These are phyloP conservation scores for Crithidia expoeki DNA, from an alignment of 208 protist species.

Conservation along the genomic window DNA sequence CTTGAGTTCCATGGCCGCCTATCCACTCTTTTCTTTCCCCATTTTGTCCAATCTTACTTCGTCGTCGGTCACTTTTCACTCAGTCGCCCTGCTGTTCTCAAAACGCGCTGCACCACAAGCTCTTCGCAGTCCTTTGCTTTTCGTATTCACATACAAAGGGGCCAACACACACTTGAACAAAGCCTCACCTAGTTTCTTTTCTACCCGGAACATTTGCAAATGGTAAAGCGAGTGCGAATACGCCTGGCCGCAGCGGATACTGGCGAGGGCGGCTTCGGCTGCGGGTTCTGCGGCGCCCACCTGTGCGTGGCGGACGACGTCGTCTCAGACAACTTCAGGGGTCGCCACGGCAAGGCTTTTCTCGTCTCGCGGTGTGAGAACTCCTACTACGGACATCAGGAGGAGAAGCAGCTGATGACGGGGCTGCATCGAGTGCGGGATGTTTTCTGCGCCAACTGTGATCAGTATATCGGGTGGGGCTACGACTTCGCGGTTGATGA, in stretches of 20 bases:
- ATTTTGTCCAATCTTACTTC: no score
- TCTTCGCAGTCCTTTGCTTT: no score
- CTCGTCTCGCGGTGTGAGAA: conserved; percentile 80
- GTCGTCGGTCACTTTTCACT: no score
- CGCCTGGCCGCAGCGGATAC: conserved; percentile 39
- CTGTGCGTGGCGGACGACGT: conserved; percentile 68
- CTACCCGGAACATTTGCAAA: no score
- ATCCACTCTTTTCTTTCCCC: no score
- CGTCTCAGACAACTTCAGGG: conserved; percentile 73
- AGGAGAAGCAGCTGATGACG: conserved; percentile 83
- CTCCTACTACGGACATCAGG: conserved; percentile 71
- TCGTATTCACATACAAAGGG: no score
- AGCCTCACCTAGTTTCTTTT: no score
- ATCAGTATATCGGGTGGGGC: conserved; percentile 78
- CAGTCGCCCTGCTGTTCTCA: no score
- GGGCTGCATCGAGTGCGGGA: conserved; percentile 79
- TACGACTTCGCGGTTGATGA: conserved; percentile 84
- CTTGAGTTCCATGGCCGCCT: no score
- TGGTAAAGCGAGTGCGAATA: conserved; percentile 51
- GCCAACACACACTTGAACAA: no score
- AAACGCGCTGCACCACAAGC: no score
- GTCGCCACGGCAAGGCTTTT: conserved; percentile 71
- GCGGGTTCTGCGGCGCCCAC: conserved; percentile 73
- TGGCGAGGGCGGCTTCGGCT: conserved; percentile 58
- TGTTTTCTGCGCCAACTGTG: conserved; percentile 76